A percentile compares a stretch with the other conserved stretches of the same genome.
Evolutionary conservation across 176 grass and related monocot species (phyloP).

Genomic region (Tillandsia fasciculata): DNA sequence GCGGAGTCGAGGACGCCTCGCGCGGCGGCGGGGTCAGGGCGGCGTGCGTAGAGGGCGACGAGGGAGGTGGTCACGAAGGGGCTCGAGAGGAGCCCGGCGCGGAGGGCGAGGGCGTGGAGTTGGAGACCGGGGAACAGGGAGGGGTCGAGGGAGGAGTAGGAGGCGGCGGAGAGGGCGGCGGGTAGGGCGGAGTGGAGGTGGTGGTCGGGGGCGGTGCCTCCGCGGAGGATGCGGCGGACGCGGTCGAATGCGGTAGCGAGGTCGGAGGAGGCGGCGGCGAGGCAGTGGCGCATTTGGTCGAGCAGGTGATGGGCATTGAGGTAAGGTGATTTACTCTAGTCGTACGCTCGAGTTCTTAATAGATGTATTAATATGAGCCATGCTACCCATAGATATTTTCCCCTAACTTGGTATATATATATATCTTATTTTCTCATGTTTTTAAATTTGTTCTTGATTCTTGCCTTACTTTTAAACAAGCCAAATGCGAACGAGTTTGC

Average conservation of each 20-base stretch:
- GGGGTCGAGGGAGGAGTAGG: background rate
- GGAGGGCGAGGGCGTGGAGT: constrained; percentile 5
- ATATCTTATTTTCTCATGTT: no score
- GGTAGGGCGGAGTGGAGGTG: constrained; percentile 12
- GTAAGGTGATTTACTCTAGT: background rate
- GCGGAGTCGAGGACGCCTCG: background rate
- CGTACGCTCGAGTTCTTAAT: no score
- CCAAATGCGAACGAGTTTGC: no score
- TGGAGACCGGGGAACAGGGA: background rate
- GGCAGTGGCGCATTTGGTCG: constrained; percentile 8
- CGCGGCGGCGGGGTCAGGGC: background rate
- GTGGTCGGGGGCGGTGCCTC: background rate
- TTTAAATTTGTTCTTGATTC: no score
- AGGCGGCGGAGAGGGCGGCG: constrained; percentile 2
- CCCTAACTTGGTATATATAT: no score
- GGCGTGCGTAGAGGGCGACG: constrained; percentile 14
- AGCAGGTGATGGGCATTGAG: background rate
- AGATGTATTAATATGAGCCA: no score
- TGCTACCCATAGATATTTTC: no score
- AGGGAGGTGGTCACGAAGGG: constrained; percentile 20
- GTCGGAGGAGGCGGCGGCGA: background rate
- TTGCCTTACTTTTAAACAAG: no score
- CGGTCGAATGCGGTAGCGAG: constrained; percentile 1
- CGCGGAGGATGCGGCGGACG: constrained; percentile 2
- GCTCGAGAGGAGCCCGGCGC: constrained; percentile 7